Percentiles rank a stretch among this genome's conserved stretches.
These are phyloP conservation scores for Penicillium psychrofluorescens DNA, from an alignment of 495 filamentous ascomycete species.

Conservation along the genomic window DNA sequence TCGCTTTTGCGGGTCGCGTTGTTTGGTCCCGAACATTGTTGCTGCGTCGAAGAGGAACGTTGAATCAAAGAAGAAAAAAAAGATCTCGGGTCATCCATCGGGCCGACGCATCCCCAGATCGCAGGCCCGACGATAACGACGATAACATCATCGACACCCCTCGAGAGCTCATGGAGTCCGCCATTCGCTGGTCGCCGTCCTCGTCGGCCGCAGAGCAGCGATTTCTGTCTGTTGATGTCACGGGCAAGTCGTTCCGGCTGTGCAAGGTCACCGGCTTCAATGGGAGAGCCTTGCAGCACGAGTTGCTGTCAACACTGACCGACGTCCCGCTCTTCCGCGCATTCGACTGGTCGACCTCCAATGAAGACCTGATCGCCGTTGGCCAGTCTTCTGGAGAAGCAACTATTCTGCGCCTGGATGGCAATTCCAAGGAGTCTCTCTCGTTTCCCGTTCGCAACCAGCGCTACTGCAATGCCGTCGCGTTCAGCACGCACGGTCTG, in stretches of 20 bases:
- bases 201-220: conserved; percentile 54
- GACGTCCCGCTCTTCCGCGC: conserved; percentile 82
- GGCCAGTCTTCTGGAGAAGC: conserved; percentile 81
- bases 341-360: conserved; percentile 88
- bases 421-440: conserved; percentile 51
- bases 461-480: conserved; percentile 83
- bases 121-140: conserved; percentile 8
- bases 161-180: conserved; percentile 48
- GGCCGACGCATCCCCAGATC: conserved; percentile 19
- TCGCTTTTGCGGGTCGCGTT: conserved; percentile 21
- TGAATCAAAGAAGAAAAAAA: conserved; percentile 16
- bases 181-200: conserved; percentile 85
- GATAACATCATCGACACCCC: conserved; percentile 5
- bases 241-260: conserved; percentile 69
- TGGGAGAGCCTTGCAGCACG: conserved; percentile 53
- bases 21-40: neutral
- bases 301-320: conserved; percentile 61
- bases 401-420: conserved; percentile 69
- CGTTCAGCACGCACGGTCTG: conserved; percentile 71
- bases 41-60: neutral
- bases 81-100: conserved; percentile 17
- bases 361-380: conserved; percentile 73
- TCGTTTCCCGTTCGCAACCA: conserved; percentile 79
- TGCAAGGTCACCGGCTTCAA: conserved; percentile 63
- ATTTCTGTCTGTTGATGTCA: conserved; percentile 82